Evolutionary conservation across 495 filamentous ascomycete species (phyloP).

Genomic region (Pseudoneurospora amorphoporcata): DNA sequence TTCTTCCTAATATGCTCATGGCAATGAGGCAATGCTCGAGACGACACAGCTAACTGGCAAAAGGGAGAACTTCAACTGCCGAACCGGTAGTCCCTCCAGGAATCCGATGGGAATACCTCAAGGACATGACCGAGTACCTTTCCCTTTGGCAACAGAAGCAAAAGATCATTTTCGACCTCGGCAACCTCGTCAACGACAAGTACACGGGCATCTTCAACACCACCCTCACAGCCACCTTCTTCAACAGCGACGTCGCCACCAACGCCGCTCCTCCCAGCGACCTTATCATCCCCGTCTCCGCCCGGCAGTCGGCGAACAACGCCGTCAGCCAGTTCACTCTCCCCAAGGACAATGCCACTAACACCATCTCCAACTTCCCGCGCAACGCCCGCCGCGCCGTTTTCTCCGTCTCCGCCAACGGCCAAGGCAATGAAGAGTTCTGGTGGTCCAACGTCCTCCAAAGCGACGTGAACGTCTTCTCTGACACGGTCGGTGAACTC

Average conservation of each 20-base stretch:
- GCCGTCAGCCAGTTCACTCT: conserved; percentile 57
- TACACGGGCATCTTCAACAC: conserved; percentile 77
- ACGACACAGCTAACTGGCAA: not conserved
- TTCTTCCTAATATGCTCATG: not conserved
- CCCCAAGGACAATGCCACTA: conserved; percentile 53
- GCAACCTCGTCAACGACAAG: conserved; percentile 60
- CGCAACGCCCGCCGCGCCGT: conserved; percentile 57
- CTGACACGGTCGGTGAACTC: conserved; percentile 41
- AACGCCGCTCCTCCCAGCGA: conserved; percentile 44
- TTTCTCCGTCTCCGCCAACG: conserved; percentile 66
- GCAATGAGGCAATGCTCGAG: not conserved
- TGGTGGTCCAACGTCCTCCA: conserved; percentile 81
- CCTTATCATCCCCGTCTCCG: conserved; percentile 68
- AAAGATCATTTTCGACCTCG: conserved; percentile 76
- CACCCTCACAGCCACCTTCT: conserved; percentile 73
- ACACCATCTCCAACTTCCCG: conserved; percentile 45
- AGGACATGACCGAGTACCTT: conserved; percentile 72
- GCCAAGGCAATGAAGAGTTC: conserved; percentile 73
- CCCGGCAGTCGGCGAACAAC: conserved; percentile 39
- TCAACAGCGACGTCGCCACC: conserved; percentile 33
- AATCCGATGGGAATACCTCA: conserved; percentile 66
- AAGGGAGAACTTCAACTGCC: conserved; percentile 67
- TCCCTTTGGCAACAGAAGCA: conserved; percentile 55
- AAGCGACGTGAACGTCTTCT: conserved; percentile 52
- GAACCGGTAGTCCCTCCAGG: conserved; percentile 60